phyloP scores from a whole-genome alignment of 108 stramenopile species.

The Cyclotella atomus region DNA sequence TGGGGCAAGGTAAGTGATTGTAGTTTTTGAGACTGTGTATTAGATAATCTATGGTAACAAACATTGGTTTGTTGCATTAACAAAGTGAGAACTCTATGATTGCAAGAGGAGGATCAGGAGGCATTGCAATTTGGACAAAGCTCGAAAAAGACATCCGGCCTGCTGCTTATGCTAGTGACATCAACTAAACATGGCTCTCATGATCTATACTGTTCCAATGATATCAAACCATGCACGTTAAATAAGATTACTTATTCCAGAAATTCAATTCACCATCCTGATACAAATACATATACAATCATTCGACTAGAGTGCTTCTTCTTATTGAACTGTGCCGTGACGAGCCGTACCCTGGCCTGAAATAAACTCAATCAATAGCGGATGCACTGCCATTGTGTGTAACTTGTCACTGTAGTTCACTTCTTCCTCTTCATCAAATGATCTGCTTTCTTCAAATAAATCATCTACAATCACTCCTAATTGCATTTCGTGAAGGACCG shows the following conservation, averaged over 20 bases:
- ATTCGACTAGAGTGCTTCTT: too few relatives aligned
- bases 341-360: slow-evolving; percentile 23
- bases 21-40: too few relatives aligned
- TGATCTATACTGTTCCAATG: too few relatives aligned
- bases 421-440: slow-evolving; percentile 16
- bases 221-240: too few relatives aligned
- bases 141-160: slow-evolving; percentile 68
- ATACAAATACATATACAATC: too few relatives aligned
- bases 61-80: too few relatives aligned
- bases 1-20: slow-evolving; percentile 63
- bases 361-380: slow-evolving; percentile 22
- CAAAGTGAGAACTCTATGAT: too few relatives aligned
- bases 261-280: background rate
- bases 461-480: slow-evolving; percentile 51
- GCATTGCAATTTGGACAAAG: slow-evolving; percentile 73
- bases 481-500: slow-evolving; percentile 40
- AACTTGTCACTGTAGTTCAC: slow-evolving; percentile 22
- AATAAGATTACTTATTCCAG: background rate
- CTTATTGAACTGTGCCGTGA: slow-evolving; percentile 22
- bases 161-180: slow-evolving; percentile 49
- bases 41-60: too few relatives aligned
- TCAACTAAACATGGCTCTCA: background rate
- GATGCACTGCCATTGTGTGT: slow-evolving; percentile 25
- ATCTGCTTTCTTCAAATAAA: slow-evolving; percentile 29
- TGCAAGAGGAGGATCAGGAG: slow-evolving; percentile 66